Conservation (phyloP, 495 filamentous ascomycete species). For the Xylaria venustula region DNA sequence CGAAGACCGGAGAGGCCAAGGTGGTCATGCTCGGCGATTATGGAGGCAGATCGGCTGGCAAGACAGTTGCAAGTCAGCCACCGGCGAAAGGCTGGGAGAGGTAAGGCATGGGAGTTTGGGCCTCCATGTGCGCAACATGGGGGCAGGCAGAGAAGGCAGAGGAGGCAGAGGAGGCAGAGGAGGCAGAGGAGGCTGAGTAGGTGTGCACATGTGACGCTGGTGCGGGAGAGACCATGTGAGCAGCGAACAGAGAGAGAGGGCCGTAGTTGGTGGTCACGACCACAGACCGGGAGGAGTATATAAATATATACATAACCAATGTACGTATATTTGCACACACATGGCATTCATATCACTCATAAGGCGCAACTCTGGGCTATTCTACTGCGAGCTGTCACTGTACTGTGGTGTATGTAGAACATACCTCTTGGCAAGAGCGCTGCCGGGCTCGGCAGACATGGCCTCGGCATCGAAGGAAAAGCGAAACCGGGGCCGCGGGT, state of each 20-base stretch:
- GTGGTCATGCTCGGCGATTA: conserved; percentile 59
- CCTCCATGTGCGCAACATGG: background rate
- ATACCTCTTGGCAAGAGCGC: conserved; percentile 46
- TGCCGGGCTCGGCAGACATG: conserved; percentile 48
- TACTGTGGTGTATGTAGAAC: conserved; percentile 32
- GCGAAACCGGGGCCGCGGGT: conserved; percentile 35
- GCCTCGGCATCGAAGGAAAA: conserved; percentile 57
- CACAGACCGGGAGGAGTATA: too few species aligned
- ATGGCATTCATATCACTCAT: background rate
- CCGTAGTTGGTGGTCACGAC: background rate
- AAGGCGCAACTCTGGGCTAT: background rate
- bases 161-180: conserved; percentile 9
- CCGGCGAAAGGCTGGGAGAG: background rate
- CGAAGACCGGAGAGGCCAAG: conserved; percentile 73
- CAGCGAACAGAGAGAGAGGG: background rate
- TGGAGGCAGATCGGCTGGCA: conserved; percentile 40
- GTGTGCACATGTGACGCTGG: background rate
- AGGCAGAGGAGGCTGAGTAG: too few species aligned
- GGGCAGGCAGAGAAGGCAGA: too few species aligned
- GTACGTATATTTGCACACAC: background rate
- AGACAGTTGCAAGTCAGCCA: conserved; percentile 8
- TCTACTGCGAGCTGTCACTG: background rate
- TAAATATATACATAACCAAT: background rate
- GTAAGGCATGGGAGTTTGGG: background rate
- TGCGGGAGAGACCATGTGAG: background rate